phyloP scores from a whole-genome alignment of 2,329 filamentous ascomycete species.

The Aspergillus aculeatus region DNA sequence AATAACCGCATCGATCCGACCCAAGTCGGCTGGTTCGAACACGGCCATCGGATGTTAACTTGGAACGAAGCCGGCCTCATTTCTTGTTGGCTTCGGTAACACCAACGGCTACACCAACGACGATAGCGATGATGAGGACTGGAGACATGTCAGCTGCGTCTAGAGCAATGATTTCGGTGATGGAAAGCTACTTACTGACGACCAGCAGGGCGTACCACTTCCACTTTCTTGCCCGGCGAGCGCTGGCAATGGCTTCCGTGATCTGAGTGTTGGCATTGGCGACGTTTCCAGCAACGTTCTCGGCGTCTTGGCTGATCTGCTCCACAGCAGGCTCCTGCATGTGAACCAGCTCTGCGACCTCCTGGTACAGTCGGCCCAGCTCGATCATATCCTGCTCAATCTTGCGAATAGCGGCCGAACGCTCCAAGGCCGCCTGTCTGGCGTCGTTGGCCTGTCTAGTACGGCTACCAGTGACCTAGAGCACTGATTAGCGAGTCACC shows the following conservation, averaged over 20 bases:
- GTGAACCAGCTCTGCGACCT: slow-evolving; percentile 80
- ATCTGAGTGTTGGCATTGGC: slow-evolving; percentile 84
- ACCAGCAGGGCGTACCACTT: slow-evolving; percentile 96
- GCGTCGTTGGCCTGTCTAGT: slow-evolving; percentile 77
- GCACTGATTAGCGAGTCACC: background rate
- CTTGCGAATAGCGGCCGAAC: slow-evolving; percentile 84
- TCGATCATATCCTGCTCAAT: slow-evolving; percentile 89
- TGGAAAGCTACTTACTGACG: slow-evolving; percentile 49
- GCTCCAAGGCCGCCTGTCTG: slow-evolving; percentile 72
- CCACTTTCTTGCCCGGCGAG: slow-evolving; percentile 78
- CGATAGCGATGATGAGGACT: slow-evolving; percentile 57
- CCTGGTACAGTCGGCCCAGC: slow-evolving; percentile 81
- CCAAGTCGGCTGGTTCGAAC: slow-evolving; percentile 4
- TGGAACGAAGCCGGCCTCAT: background rate
- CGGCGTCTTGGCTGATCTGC: slow-evolving; percentile 81
- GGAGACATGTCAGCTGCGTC: slow-evolving; percentile 7
- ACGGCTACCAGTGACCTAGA: slow-evolving; percentile 43
- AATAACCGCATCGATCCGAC: slow-evolving; percentile 2
- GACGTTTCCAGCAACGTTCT: slow-evolving; percentile 81
- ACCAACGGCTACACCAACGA: slow-evolving; percentile 52
- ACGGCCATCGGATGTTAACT: background rate
- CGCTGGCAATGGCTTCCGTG: slow-evolving; percentile 75
- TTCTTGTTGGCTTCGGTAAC: slow-evolving; percentile 39
- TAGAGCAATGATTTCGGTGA: background rate
- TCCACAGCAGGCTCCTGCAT: slow-evolving; percentile 80